Evolutionary conservation across 805 yeast genomes (phyloP).

Genomic region (Pichia rugopelliculosa): DNA sequence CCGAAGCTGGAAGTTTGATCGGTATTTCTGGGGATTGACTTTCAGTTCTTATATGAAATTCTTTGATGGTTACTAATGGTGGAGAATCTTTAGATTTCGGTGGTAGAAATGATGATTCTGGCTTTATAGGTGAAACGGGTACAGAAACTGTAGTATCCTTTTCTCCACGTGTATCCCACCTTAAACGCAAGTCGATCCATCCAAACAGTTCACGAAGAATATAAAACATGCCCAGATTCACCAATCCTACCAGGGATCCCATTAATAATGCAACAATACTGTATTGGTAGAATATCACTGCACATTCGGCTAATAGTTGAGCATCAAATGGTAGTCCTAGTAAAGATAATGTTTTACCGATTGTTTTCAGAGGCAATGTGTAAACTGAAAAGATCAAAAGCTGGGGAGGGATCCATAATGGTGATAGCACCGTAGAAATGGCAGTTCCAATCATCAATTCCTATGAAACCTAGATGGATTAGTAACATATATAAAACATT

Average conservation of each 20-base stretch:
- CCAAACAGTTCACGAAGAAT: slow-evolving; percentile 6
- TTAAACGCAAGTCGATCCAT: background rate
- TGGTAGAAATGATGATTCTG: background rate
- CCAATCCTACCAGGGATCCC: slow-evolving; percentile 19
- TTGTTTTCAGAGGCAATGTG: background rate
- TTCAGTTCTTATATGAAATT: background rate
- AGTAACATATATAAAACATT: no score
- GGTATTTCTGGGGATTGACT: background rate
- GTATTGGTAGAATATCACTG: slow-evolving; percentile 20
- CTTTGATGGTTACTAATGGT: background rate
- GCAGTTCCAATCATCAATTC: background rate
- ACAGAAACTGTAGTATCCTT: background rate
- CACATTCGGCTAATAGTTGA: slow-evolving; percentile 1
- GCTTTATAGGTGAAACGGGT: background rate
- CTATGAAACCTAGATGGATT: background rate
- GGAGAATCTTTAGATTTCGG: background rate
- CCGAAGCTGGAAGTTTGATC: background rate
- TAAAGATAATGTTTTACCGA: background rate
- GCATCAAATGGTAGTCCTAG: background rate
- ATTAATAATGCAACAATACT: slow-evolving; percentile 16
- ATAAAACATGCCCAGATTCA: slow-evolving; percentile 14
- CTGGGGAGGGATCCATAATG: slow-evolving; percentile 2
- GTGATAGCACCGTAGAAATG: background rate
- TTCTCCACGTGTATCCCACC: background rate
- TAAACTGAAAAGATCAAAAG: background rate